A percentile compares a stretch with the other conserved stretches of the same genome.
These are phyloP conservation scores for Colletotrichum sansevieriae DNA, from an alignment of 2,329 filamentous ascomycete genomes.

Conservation along the genomic window DNA sequence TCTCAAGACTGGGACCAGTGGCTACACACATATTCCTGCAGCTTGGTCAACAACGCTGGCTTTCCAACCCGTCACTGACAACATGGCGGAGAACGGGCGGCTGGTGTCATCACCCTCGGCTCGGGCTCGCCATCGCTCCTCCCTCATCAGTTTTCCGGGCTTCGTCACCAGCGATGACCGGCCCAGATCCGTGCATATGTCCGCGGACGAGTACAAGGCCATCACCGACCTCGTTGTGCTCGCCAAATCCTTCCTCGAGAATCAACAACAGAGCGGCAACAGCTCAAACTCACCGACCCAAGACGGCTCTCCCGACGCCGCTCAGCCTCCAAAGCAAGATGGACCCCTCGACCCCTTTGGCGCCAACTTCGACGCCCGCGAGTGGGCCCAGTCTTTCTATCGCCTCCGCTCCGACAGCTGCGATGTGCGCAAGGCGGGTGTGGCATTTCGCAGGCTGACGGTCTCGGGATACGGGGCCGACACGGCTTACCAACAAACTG, in stretches of 20 bases:
- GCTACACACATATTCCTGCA: not conserved
- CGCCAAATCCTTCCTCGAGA: conserved; percentile 31
- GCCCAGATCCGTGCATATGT: conserved; percentile 28
- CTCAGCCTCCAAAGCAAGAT: conserved; percentile 18
- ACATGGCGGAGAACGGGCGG: not conserved
- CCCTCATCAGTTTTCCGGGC: conserved; percentile 24
- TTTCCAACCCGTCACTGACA: not conserved
- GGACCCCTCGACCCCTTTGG: conserved; percentile 60
- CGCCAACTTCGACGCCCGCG: conserved; percentile 62
- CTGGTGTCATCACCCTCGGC: not conserved
- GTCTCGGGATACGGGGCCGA: conserved; percentile 45
- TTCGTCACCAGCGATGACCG: conserved; percentile 1
- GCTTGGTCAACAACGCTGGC: conserved; percentile 11
- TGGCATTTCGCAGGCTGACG: conserved; percentile 61
- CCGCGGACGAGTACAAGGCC: conserved; percentile 34
- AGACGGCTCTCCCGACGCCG: conserved; percentile 4
- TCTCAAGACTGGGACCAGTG: not conserved
- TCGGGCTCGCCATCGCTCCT: conserved; percentile 15
- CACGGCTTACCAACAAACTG: conserved; percentile 31
- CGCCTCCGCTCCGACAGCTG: conserved; percentile 46
- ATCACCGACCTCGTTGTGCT: conserved; percentile 35
- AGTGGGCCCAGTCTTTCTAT: conserved; percentile 50
- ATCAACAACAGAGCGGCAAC: conserved; percentile 14
- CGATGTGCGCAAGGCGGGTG: conserved; percentile 47
- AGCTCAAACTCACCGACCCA: not conserved